Evolutionary conservation across 139 green algal genomes (phyloP).

Genomic region (Mesotaenium endlicherianum): DNA sequence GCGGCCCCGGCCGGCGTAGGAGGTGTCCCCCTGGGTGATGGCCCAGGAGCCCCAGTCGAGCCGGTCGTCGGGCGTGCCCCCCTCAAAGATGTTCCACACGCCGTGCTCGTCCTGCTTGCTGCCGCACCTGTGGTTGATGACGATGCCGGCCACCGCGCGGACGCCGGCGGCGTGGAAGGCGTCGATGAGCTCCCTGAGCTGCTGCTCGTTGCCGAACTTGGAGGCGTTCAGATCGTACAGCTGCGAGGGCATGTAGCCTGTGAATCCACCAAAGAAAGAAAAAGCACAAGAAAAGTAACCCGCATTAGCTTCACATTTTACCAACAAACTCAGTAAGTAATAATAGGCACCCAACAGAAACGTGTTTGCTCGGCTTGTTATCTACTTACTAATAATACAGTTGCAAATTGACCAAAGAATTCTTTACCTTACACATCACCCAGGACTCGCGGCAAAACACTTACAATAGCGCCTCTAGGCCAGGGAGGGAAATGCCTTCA

Average conservation of each 20-base stretch:
- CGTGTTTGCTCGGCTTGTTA: too few species aligned
- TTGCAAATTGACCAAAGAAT: too few species aligned
- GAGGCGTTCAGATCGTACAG: constrained; percentile 60
- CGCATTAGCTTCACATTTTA: too few species aligned
- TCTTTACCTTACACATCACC: too few species aligned
- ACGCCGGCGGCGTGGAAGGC: constrained; percentile 42
- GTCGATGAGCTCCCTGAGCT: constrained; percentile 48
- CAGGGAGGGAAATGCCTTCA: too few species aligned
- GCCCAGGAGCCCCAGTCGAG: constrained; percentile 81
- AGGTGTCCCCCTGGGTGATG: constrained; percentile 74
- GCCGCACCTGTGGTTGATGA: constrained; percentile 65
- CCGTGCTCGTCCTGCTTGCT: constrained; percentile 49
- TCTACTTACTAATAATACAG: too few species aligned
- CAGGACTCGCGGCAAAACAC: not conserved
- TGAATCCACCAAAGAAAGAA: too few species aligned
- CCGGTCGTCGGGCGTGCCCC: constrained; percentile 41
- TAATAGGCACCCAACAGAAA: too few species aligned
- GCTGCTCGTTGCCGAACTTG: constrained; percentile 52
- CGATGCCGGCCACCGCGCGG: constrained; percentile 56
- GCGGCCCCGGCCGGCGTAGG: constrained; percentile 62
- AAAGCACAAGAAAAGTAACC: too few species aligned
- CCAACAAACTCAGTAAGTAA: too few species aligned
- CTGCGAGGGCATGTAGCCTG: constrained; percentile 57
- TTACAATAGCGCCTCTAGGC: not conserved
- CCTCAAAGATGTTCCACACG: constrained; percentile 50